These are phyloP conservation scores for Toxicodendron radicans DNA, from an alignment of 345 rosid species.

Conservation along the genomic window DNA sequence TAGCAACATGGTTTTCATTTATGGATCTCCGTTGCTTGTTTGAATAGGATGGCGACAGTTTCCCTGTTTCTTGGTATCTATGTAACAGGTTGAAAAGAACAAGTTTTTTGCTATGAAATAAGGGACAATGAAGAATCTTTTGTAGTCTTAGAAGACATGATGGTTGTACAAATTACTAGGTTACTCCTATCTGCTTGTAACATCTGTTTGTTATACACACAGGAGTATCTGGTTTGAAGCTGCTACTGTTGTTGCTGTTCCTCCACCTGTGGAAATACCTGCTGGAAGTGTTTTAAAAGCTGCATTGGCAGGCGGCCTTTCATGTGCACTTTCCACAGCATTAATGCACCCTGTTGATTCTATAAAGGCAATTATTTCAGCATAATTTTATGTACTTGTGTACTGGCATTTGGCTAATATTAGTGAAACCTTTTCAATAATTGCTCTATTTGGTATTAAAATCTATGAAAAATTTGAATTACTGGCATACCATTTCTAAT, in stretches of 20 bases:
- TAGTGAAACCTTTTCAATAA: constrained; percentile 1
- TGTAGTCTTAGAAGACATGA: constrained; percentile 2
- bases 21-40: neutral
- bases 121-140: neutral
- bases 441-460: neutral
- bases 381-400: constrained; percentile 6
- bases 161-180: neutral
- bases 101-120: neutral
- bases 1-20: neutral
- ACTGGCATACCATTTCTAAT: neutral
- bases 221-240: constrained; percentile 98
- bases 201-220: constrained; percentile 24
- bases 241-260: constrained; percentile 95
- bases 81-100: neutral
- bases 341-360: constrained; percentile 91
- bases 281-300: constrained; percentile 90
- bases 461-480: neutral
- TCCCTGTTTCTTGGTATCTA: neutral
- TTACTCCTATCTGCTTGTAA: constrained; percentile 13
- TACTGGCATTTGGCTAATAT: constrained; percentile 8
- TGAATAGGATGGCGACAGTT: neutral
- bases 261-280: constrained; percentile 85
- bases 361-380: constrained; percentile 56
- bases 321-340: constrained; percentile 87
- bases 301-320: constrained; percentile 97